Evolutionary conservation across 2,329 filamentous ascomycete genomes (phyloP).

Genomic region (Fusarium camptoceras): DNA sequence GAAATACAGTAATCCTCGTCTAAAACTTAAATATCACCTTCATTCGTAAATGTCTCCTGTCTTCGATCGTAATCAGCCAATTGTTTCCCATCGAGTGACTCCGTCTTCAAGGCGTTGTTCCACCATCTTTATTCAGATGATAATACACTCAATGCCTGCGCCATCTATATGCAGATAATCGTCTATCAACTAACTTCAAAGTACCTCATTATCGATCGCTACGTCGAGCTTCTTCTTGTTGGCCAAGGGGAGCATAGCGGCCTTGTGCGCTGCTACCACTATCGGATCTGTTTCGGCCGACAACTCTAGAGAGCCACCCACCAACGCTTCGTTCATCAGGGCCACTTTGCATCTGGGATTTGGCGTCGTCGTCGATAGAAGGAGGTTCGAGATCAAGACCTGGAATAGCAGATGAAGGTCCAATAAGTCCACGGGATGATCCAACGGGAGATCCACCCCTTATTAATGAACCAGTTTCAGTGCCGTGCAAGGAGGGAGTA

Average conservation of each 20-base stretch:
- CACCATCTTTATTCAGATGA: conserved; percentile 31
- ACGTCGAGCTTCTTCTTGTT: conserved; percentile 54
- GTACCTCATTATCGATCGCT: conserved; percentile 42
- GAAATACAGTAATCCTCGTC: conserved; percentile 19
- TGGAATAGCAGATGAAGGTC: conserved; percentile 77
- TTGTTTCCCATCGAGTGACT: conserved; percentile 23
- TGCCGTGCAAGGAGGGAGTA: conserved; percentile 80
- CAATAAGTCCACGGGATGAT: conserved; percentile 73
- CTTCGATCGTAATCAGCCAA: background rate
- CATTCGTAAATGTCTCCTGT: conserved; percentile 24
- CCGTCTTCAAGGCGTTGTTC: conserved; percentile 16
- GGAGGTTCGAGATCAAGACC: conserved; percentile 86
- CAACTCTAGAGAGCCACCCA: conserved; percentile 62
- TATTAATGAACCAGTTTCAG: conserved; percentile 86
- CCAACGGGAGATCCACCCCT: conserved; percentile 78
- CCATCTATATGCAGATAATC: conserved; percentile 56
- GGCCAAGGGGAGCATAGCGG: conserved; percentile 57
- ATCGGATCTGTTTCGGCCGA: conserved; percentile 54
- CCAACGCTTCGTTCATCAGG: conserved; percentile 59
- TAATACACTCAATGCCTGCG: conserved; percentile 35
- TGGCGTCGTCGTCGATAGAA: conserved; percentile 64
- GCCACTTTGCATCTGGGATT: conserved; percentile 54
- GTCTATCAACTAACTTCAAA: conserved; percentile 43
- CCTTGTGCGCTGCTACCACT: conserved; percentile 55
- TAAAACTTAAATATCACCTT: conserved; percentile 25